Evolutionary conservation across 345 rosid species (phyloP).

Genomic region (Acer yangbiense): DNA sequence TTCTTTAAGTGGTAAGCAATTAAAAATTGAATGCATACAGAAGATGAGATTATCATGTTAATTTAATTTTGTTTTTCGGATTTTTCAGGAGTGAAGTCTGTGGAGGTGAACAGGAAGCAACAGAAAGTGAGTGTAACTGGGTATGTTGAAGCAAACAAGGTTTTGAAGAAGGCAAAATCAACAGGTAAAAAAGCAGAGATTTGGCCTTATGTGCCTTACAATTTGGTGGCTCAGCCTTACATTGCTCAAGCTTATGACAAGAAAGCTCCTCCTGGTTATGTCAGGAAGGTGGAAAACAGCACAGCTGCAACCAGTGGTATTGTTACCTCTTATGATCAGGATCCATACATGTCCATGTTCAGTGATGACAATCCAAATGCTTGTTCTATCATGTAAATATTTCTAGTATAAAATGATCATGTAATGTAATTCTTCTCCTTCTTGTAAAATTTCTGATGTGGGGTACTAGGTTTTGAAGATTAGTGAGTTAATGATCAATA

Average conservation of each 20-base stretch:
- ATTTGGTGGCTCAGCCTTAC: conserved; percentile 87
- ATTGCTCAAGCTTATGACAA: conserved; percentile 78
- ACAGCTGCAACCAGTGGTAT: conserved; percentile 33
- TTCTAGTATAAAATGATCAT: neutral
- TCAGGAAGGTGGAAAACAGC: conserved; percentile 65
- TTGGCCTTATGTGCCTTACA: conserved; percentile 95
- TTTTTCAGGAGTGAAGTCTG: conserved; percentile 72
- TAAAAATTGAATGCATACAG: neutral
- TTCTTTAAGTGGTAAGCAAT: conserved; percentile 67
- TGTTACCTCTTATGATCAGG: conserved; percentile 45
- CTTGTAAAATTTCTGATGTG: conserved; percentile 23
- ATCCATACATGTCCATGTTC: conserved; percentile 62
- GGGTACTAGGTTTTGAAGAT: neutral
- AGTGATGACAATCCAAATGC: conserved; percentile 97
- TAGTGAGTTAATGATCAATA: neutral
- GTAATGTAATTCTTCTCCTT: neutral
- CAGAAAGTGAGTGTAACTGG: conserved; percentile 90
- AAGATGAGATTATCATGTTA: no score
- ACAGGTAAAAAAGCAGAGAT: conserved; percentile 95
- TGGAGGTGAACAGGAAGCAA: conserved; percentile 87
- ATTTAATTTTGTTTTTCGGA: neutral
- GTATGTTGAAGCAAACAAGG: conserved; percentile 73
- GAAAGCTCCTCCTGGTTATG: conserved; percentile 94
- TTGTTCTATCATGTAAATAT: conserved; percentile 70
- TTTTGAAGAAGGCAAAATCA: conserved; percentile 80